phyloP scores from a whole-genome alignment of 169 alveolate species.

The Neospora caninum region DNA sequence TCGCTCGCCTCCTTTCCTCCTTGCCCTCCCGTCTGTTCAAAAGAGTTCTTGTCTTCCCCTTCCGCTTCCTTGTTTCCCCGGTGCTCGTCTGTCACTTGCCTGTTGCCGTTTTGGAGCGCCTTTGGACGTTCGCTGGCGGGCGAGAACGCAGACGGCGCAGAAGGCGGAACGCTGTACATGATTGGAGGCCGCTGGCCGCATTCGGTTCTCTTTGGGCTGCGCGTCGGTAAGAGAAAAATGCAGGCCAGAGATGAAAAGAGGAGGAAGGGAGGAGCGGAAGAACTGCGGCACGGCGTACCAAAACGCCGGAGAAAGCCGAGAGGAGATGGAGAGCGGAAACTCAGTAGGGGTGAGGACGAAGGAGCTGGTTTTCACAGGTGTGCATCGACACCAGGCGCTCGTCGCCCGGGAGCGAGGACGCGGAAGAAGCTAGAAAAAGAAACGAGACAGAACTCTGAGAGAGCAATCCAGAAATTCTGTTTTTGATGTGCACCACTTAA shows the following conservation, averaged over 20 bases:
- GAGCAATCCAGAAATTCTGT: too few species aligned
- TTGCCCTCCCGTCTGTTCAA: too few species aligned
- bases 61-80: neutral
- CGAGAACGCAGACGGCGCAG: neutral
- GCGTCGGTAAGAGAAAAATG: neutral
- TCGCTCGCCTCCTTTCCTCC: neutral
- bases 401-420: too few species aligned
- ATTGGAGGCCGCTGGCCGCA: constrained; percentile 31
- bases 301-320: neutral
- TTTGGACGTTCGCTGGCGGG: neutral
- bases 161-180: neutral
- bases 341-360: too few species aligned
- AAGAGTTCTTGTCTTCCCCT: neutral
- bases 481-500: too few species aligned
- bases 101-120: neutral
- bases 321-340: too few species aligned
- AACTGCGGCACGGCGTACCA: neutral
- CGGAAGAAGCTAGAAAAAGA: too few species aligned
- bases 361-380: too few species aligned
- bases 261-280: neutral
- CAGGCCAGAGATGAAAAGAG: neutral
- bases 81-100: neutral
- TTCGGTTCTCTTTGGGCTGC: neutral
- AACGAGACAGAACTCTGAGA: too few species aligned
- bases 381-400: too few species aligned